Conservation (phyloP, 2,329 filamentous ascomycete species). For the Talaromyces albobiverticillius region DNA sequence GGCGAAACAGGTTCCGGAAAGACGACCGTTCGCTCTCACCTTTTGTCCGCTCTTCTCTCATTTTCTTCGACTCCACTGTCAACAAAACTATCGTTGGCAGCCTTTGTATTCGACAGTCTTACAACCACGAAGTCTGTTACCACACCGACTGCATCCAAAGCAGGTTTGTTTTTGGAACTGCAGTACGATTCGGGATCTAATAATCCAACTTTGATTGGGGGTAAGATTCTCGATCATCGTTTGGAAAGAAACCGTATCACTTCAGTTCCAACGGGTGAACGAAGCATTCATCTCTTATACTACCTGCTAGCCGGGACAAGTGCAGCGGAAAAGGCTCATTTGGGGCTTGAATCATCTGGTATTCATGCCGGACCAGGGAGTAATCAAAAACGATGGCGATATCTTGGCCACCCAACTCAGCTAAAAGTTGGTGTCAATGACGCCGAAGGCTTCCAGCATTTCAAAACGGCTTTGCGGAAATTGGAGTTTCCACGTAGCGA, state of each 20-base stretch:
- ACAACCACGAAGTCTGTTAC: constrained; percentile 97
- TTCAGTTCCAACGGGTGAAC: constrained; percentile 88
- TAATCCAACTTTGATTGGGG: constrained; percentile 85
- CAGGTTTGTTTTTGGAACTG: constrained; percentile 90
- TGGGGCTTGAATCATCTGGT: constrained; percentile 59
- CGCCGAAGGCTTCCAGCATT: constrained; percentile 90
- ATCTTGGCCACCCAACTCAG: constrained; percentile 92
- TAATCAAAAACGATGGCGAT: constrained; percentile 85
- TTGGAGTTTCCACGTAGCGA: constrained; percentile 90
- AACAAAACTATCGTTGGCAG: constrained; percentile 85
- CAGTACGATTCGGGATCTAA: constrained; percentile 89
- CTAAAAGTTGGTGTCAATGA: constrained; percentile 97
- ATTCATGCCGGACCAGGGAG: constrained; percentile 41
- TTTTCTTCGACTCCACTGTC: constrained; percentile 92
- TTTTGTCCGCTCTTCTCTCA: constrained; percentile 78
- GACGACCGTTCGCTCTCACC: constrained; percentile 86
- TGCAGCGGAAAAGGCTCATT: constrained; percentile 80
- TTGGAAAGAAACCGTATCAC: constrained; percentile 89
- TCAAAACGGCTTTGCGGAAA: constrained; percentile 92
- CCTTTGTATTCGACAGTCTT: constrained; percentile 92
- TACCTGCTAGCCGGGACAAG: constrained; percentile 93
- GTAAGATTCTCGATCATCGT: constrained; percentile 89
- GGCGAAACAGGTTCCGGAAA: constrained; percentile 96
- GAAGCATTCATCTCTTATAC: constrained; percentile 94
- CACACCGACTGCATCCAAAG: constrained; percentile 91